A percentile compares a stretch with the other conserved stretches of the same genome.
Evolutionary conservation across 768 basidiomycete species (phyloP).

Genomic region (Tulasnella sp.): DNA sequence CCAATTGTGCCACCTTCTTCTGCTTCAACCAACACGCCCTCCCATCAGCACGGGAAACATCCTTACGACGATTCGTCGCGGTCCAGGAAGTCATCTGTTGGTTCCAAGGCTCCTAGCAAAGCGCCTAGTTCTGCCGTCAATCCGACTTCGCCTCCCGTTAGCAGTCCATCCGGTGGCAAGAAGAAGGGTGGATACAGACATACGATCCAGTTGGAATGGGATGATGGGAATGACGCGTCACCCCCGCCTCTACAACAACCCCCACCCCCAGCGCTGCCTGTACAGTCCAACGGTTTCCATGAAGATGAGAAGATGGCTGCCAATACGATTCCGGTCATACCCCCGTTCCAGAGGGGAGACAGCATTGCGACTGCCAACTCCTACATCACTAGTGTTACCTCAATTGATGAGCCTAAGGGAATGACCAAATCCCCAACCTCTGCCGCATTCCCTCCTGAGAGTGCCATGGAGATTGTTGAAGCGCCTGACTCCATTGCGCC

Average conservation of each 20-base stretch:
- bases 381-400: not conserved
- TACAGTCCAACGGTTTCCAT: too few species aligned
- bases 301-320: too few species aligned
- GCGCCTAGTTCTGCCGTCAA: slow-evolving; percentile 16
- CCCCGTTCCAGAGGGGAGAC: too few species aligned
- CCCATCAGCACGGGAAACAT: not conserved
- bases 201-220: slow-evolving; percentile 96
- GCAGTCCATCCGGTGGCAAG: slow-evolving; percentile 26
- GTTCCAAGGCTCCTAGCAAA: slow-evolving; percentile 19
- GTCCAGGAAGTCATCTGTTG: slow-evolving; percentile 17
- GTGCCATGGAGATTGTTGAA: not conserved
- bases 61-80: slow-evolving; percentile 7
- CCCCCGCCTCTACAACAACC: slow-evolving; percentile 16
- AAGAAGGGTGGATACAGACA: slow-evolving; percentile 59
- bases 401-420: slow-evolving; percentile 22
- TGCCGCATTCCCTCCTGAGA: slow-evolving; percentile 19
- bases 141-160: slow-evolving; percentile 21
- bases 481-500: not conserved
- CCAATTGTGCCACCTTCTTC: slow-evolving; percentile 1
- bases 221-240: slow-evolving; percentile 38
- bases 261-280: not conserved
- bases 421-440: slow-evolving; percentile 25
- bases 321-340: too few species aligned
- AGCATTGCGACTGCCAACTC: slow-evolving; percentile 6
- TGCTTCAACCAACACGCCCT: not conserved